A percentile compares a stretch with the other conserved stretches of the same genome.
phyloP scores from a whole-genome alignment of 768 basidiomycete species.

The Suillus decipiens region DNA sequence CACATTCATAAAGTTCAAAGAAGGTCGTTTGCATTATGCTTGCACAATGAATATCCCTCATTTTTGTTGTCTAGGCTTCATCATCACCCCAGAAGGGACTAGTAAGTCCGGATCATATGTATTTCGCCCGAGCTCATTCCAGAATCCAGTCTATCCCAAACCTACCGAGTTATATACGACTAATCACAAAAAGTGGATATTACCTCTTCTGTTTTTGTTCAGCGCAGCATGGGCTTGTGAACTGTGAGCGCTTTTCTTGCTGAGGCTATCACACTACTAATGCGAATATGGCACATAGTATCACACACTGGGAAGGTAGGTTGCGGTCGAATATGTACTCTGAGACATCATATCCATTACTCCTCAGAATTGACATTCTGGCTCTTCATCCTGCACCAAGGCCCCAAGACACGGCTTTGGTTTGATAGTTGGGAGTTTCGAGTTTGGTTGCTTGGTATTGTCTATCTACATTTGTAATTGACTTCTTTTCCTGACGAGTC shows the following conservation, averaged over 20 bases:
- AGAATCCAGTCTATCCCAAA: constrained; percentile 60
- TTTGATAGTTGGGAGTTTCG: constrained; percentile 80
- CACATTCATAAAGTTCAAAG: constrained; percentile 67
- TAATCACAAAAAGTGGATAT: constrained; percentile 51
- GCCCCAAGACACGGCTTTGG: constrained; percentile 70
- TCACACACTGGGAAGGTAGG: constrained; percentile 81
- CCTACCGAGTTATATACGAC: constrained; percentile 55
- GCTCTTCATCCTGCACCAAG: constrained; percentile 81
- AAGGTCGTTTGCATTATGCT: constrained; percentile 45
- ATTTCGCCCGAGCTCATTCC: not conserved
- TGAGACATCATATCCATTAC: not conserved
- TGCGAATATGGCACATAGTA: constrained; percentile 38
- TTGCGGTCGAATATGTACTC: not conserved
- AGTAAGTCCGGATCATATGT: constrained; percentile 13
- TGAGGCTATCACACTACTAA: constrained; percentile 6
- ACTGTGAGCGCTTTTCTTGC: constrained; percentile 49
- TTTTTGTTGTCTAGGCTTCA: constrained; percentile 15
- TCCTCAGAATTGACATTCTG: constrained; percentile 73
- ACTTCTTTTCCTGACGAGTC: constrained; percentile 18
- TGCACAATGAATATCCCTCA: not conserved
- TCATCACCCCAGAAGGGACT: constrained; percentile 14
- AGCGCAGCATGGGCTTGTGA: constrained; percentile 79
- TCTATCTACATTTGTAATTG: not conserved
- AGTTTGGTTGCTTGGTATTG: constrained; percentile 66
- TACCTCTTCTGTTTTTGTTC: constrained; percentile 71